Percentiles rank a stretch among this genome's conserved stretches.
Conservation (phyloP, 2,329 filamentous ascomycete species). For the Pyrenophora teres region DNA sequence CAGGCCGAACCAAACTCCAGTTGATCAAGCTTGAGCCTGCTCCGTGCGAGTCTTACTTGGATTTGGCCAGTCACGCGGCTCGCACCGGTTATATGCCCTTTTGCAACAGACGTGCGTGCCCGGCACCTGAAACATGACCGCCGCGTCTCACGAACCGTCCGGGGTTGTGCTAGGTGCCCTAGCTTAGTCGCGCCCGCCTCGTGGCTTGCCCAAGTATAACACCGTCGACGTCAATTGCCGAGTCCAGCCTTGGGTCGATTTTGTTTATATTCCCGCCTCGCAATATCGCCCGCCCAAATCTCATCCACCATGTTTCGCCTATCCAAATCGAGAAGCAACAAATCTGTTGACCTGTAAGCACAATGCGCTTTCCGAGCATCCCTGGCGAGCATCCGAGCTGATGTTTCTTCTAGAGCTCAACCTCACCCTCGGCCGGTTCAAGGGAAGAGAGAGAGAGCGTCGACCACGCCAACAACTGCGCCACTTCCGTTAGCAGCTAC, state of each 20-base stretch:
- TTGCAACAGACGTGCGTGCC: constrained; percentile 4
- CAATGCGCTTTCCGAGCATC: too few species aligned
- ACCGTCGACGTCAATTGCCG: neutral
- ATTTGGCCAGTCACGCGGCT: neutral
- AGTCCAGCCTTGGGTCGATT: neutral
- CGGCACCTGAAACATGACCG: constrained; percentile 6
- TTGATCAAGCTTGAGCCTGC: constrained; percentile 4
- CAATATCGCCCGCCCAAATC: neutral
- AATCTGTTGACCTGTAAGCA: constrained; percentile 7
- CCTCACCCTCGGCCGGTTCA: constrained; percentile 8
- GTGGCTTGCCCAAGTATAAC: neutral
- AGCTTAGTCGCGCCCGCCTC: neutral
- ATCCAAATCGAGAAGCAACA: constrained; percentile 8
- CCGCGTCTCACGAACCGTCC: neutral
- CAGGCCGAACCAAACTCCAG: neutral
- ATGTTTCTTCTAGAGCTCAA: constrained; percentile 12
- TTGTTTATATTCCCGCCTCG: neutral
- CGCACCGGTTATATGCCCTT: constrained; percentile 13
- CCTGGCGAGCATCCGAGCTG: neutral
- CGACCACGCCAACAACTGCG: constrained; percentile 7
- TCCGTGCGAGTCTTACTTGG: constrained; percentile 7
- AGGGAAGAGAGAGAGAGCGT: constrained; percentile 2
- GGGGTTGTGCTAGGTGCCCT: too few species aligned
- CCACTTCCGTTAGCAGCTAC: neutral
- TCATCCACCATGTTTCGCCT: constrained; percentile 9